A percentile compares a stretch with the other conserved stretches of the same genome.
phyloP scores from a whole-genome alignment of 1,284 basidiomycete genomes.

The Cryptococcus deneoformans region DNA sequence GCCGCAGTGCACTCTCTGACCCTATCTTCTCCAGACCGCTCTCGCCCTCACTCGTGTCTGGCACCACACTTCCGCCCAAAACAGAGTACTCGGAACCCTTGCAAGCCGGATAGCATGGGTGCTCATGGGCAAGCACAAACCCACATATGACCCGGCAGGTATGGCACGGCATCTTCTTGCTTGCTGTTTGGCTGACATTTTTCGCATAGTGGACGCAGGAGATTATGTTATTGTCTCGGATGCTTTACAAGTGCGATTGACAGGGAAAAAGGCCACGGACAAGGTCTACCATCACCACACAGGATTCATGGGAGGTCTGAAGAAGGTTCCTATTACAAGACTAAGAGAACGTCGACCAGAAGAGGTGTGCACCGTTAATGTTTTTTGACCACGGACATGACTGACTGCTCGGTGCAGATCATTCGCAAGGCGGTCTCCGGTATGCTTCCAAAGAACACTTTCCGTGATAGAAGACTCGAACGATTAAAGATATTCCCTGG shows the following conservation, averaged over 20 bases:
- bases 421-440: conserved; percentile 93
- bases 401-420: conserved; percentile 58
- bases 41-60: conserved; percentile 90
- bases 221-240: conserved; percentile 98
- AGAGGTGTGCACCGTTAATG: conserved; percentile 54
- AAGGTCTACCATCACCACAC: conserved; percentile 86
- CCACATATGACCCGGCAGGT: conserved; percentile 87
- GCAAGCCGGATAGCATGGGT: conserved; percentile 91
- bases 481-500: conserved; percentile 81
- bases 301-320: conserved; percentile 91
- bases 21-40: conserved; percentile 63
- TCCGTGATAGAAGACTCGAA: conserved; percentile 78
- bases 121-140: conserved; percentile 99
- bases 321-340: conserved; percentile 77
- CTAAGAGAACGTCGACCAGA: conserved; percentile 86
- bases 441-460: conserved; percentile 95
- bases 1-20: no score
- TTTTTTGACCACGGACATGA: not conserved
- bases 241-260: conserved; percentile 77
- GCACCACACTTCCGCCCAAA: conserved; percentile 92
- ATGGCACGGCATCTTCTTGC: conserved; percentile 31
- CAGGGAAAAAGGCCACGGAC: conserved; percentile 85
- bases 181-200: not conserved
- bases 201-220: conserved; percentile 74
- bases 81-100: conserved; percentile 86